Percentiles rank a stretch among this genome's conserved stretches.
Evolutionary conservation across 2,329 filamentous ascomycete genomes (phyloP).

Genomic region (Aspergillus sp.): DNA sequence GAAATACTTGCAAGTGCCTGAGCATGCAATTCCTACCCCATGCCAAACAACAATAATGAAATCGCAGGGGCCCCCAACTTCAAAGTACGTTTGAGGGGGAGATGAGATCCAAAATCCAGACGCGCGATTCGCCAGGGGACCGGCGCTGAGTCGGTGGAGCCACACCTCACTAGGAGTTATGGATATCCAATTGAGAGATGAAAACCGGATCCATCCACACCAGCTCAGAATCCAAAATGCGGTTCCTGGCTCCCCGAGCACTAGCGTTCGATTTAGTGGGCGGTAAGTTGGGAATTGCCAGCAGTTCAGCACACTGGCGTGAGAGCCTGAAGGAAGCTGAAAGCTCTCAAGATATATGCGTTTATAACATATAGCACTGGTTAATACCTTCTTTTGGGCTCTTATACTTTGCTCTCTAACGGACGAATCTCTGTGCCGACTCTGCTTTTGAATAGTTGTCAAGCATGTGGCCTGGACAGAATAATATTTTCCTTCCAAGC

Average conservation of each 20-base stretch:
- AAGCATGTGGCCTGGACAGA: constrained; percentile 11
- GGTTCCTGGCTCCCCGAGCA: too few species aligned
- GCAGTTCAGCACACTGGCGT: too few species aligned
- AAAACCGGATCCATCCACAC: neutral
- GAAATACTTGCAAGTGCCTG: neutral
- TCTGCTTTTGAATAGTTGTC: constrained; percentile 5
- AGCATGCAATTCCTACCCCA: neutral
- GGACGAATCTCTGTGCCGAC: neutral
- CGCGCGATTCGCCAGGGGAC: neutral
- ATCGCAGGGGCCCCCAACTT: neutral
- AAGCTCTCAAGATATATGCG: too few species aligned
- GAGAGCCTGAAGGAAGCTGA: too few species aligned
- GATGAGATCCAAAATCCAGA: neutral
- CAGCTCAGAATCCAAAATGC: neutral
- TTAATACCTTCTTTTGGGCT: neutral
- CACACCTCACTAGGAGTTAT: neutral
- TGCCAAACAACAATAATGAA: neutral
- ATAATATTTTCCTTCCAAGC: constrained; percentile 1
- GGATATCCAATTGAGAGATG: neutral
- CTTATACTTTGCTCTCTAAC: neutral
- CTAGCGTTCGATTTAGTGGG: neutral
- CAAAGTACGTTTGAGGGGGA: neutral
- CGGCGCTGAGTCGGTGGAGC: neutral
- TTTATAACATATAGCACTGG: neutral
- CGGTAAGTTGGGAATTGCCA: neutral